These are phyloP conservation scores for Sporisorium iseilematis-ciliati DNA, from an alignment of 1,284 basidiomycete species.

Conservation along the genomic window DNA sequence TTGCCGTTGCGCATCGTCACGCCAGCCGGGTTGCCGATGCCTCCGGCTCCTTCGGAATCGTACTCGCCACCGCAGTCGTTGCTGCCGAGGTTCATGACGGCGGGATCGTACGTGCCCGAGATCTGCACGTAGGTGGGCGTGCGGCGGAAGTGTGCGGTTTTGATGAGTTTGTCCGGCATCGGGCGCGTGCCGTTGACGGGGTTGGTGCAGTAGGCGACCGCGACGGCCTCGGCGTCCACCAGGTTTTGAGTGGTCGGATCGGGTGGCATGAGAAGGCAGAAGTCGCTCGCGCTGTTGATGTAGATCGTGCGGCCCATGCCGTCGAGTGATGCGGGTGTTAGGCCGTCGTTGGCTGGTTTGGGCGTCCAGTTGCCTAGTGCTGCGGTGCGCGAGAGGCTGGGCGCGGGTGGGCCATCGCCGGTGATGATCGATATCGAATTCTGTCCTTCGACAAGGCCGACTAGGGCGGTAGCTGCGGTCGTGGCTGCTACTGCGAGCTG, in stretches of 20 bases:
- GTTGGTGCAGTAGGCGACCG: conserved; percentile 64
- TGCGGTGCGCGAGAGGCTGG: conserved; percentile 37
- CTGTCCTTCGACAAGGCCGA: conserved; percentile 31
- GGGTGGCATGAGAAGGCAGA: conserved; percentile 64
- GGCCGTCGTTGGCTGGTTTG: conserved; percentile 27
- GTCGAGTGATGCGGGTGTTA: conserved; percentile 24
- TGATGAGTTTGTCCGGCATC: conserved; percentile 63
- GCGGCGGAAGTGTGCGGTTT: conserved; percentile 60
- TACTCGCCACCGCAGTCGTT: conserved; percentile 62
- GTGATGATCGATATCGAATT: conserved; percentile 23
- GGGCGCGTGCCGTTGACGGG: conserved; percentile 60
- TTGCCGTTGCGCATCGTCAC: conserved; percentile 56
- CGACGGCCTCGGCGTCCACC: conserved; percentile 63
- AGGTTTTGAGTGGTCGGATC: conserved; percentile 61
- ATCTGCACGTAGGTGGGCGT: conserved; percentile 57
- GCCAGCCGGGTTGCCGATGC: conserved; percentile 62
- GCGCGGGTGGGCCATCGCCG: conserved; percentile 42
- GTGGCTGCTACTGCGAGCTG: conserved; percentile 18
- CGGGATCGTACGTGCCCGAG: conserved; percentile 59
- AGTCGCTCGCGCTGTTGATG: conserved; percentile 58
- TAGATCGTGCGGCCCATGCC: conserved; percentile 47
- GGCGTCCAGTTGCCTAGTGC: conserved; percentile 48
- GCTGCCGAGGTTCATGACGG: conserved; percentile 58
- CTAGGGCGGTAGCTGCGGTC: conserved; percentile 18
- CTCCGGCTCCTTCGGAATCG: conserved; percentile 51